A percentile compares a stretch with the other conserved stretches of the same genome.
Conservation (phyloP, 768 basidiomycete species). For the Termitomyces sp. region DNA sequence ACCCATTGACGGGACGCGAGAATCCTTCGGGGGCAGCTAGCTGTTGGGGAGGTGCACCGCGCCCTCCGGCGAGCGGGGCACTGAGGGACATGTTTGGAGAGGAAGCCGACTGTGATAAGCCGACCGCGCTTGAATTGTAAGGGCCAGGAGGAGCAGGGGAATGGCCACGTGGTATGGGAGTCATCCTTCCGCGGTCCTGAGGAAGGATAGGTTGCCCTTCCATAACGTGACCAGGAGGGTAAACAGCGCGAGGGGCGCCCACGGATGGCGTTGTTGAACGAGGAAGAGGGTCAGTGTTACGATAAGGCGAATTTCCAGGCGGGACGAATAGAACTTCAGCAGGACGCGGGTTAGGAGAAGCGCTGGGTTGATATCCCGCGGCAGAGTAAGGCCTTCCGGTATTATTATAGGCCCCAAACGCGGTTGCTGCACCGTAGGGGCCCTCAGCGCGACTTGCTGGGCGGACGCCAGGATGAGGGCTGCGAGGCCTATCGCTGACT, state of each 20-base stretch:
- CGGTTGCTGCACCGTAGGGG: slow-evolving; percentile 29
- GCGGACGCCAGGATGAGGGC: slow-evolving; percentile 35
- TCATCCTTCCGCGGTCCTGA: slow-evolving; percentile 39
- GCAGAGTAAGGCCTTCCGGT: slow-evolving; percentile 20
- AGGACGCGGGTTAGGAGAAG: slow-evolving; percentile 46
- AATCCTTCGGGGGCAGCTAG: slow-evolving; percentile 70
- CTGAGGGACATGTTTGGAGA: slow-evolving; percentile 34
- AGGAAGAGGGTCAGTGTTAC: slow-evolving; percentile 4
- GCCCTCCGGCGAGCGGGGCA: slow-evolving; percentile 28
- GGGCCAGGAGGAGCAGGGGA: slow-evolving; percentile 17
- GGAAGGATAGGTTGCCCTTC: slow-evolving; percentile 49
- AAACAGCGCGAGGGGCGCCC: slow-evolving; percentile 32
- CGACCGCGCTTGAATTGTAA: slow-evolving; percentile 20
- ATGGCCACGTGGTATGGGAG: slow-evolving; percentile 48
- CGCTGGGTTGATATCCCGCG: slow-evolving; percentile 17
- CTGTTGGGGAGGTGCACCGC: slow-evolving; percentile 32
- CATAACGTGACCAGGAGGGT: slow-evolving; percentile 56
- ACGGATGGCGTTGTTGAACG: slow-evolving; percentile 42
- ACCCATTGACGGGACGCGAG: slow-evolving; percentile 66
- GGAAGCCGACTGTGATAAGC: slow-evolving; percentile 22
- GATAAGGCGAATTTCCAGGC: slow-evolving; percentile 14
- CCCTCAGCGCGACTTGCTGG: slow-evolving; percentile 23
- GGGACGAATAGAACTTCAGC: slow-evolving; percentile 39
- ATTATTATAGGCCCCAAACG: slow-evolving; percentile 31
- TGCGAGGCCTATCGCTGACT: slow-evolving; percentile 36